Evolutionary conservation across 495 filamentous ascomycete species (phyloP).

Genomic region (Lepraria neglecta): DNA sequence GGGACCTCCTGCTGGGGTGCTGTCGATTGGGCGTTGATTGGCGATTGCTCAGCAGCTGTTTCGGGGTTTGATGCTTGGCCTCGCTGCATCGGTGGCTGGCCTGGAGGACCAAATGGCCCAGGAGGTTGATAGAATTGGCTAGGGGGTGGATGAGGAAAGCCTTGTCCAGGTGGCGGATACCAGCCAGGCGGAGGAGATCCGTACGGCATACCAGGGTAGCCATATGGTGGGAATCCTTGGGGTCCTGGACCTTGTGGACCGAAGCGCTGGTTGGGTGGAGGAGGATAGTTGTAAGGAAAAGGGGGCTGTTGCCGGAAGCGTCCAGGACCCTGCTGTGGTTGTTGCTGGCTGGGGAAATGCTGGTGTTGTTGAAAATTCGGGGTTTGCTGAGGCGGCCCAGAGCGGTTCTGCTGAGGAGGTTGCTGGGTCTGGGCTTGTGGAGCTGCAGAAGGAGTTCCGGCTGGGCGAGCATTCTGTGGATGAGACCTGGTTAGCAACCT

Average conservation of each 20-base stretch:
- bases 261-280: slow-evolving; percentile 42
- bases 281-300: slow-evolving; percentile 44
- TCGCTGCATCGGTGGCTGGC: slow-evolving; percentile 37
- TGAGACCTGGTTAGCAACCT: slow-evolving; percentile 14
- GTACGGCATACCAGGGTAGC: slow-evolving; percentile 55
- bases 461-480: slow-evolving; percentile 37
- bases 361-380: slow-evolving; percentile 23
- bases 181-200: slow-evolving; percentile 66
- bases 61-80: slow-evolving; percentile 30
- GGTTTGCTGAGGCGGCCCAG: slow-evolving; percentile 18
- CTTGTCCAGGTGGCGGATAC: slow-evolving; percentile 75
- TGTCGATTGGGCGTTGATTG: slow-evolving; percentile 23
- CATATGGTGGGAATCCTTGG: slow-evolving; percentile 57
- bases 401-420: slow-evolving; percentile 11
- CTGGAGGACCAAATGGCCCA: slow-evolving; percentile 47
- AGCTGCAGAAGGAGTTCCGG: slow-evolving; percentile 24
- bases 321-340: slow-evolving; percentile 34
- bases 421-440: slow-evolving; percentile 24
- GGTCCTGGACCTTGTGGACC: slow-evolving; percentile 37
- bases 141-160: slow-evolving; percentile 57
- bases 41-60: slow-evolving; percentile 32
- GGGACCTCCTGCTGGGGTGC: slow-evolving; percentile 34
- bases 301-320: slow-evolving; percentile 48
- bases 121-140: slow-evolving; percentile 51
- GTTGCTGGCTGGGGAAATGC: neutral